phyloP scores from a whole-genome alignment of 2,329 filamentous ascomycete genomes.

The Leptoxyphium fumago region DNA sequence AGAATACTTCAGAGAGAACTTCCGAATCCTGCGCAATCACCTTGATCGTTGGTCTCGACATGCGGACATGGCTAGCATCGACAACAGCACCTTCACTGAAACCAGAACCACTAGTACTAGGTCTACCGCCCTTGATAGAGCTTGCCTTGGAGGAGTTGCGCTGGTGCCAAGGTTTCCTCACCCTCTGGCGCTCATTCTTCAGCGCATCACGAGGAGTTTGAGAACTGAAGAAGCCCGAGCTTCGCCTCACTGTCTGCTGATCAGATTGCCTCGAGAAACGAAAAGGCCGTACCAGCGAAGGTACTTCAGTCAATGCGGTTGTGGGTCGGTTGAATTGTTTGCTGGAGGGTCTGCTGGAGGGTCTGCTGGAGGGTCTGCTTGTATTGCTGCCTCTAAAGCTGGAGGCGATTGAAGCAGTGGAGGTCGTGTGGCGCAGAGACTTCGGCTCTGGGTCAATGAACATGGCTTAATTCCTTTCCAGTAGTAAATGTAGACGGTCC shows the following conservation, averaged over 20 bases:
- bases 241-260: not conserved
- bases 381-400: not conserved
- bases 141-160: slow-evolving; percentile 1
- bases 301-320: not conserved
- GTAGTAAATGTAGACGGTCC: not conserved
- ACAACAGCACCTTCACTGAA: not conserved
- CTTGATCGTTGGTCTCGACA: not conserved
- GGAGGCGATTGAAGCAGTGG: slow-evolving; percentile 2
- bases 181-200: slow-evolving; percentile 9
- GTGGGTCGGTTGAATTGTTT: not conserved
- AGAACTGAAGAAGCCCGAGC: slow-evolving; percentile 10
- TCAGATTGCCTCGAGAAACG: not conserved
- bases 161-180: slow-evolving; percentile 13
- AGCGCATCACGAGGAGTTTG: slow-evolving; percentile 8
- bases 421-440: slow-evolving; percentile 1
- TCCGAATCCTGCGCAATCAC: not conserved
- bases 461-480: slow-evolving; percentile 8
- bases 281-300: not conserved
- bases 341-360: slow-evolving; percentile 1
- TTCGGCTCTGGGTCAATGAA: slow-evolving; percentile 19
- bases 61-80: not conserved
- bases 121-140: not conserved
- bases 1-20: not conserved
- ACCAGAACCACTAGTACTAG: not conserved
- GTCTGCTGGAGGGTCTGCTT: slow-evolving; percentile 1